phyloP scores from a whole-genome alignment of 805 yeast species.

The Scheffersomyces amazonensis region DNA sequence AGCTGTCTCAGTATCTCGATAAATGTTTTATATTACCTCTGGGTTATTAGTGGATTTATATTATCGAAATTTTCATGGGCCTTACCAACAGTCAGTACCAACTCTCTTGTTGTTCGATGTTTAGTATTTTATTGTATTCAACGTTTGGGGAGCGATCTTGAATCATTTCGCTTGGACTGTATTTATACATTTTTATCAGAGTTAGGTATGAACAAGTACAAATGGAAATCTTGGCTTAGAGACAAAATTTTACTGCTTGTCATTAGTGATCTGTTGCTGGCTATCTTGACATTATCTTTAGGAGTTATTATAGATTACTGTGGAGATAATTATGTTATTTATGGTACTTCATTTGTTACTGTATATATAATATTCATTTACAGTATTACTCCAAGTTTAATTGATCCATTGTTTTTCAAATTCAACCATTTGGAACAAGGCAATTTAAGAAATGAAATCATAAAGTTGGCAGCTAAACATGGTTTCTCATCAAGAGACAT shows the following conservation, averaged over 20 bases:
- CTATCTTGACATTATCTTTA: conserved; percentile 70
- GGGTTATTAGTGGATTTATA: conserved; percentile 53
- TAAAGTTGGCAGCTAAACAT: conserved; percentile 71
- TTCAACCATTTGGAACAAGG: conserved; percentile 88
- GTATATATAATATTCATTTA: conserved; percentile 71
- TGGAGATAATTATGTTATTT: conserved; percentile 78
- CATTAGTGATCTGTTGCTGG: conserved; percentile 57
- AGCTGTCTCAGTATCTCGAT: conserved; percentile 56
- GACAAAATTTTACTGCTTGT: conserved; percentile 65
- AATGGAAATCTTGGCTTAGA: conserved; percentile 65
- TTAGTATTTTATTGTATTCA: conserved; percentile 55
- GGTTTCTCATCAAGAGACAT: conserved; percentile 83
- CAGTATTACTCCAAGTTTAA: conserved; percentile 77
- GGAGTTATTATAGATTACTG: conserved; percentile 77
- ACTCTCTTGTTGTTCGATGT: conserved; percentile 72
- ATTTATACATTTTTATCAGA: conserved; percentile 83
- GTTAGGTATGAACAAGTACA: conserved; percentile 89
- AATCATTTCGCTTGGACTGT: conserved; percentile 66
- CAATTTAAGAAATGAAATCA: conserved; percentile 77
- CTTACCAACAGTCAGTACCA: conserved; percentile 30
- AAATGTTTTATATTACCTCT: conserved; percentile 45
- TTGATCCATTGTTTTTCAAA: conserved; percentile 91
- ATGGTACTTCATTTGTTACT: conserved; percentile 70
- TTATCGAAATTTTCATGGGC: conserved; percentile 47
- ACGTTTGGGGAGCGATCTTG: conserved; percentile 49